Evolutionary conservation across 2,329 filamentous ascomycete species (phyloP).

Genomic region (Diplodia mutila): DNA sequence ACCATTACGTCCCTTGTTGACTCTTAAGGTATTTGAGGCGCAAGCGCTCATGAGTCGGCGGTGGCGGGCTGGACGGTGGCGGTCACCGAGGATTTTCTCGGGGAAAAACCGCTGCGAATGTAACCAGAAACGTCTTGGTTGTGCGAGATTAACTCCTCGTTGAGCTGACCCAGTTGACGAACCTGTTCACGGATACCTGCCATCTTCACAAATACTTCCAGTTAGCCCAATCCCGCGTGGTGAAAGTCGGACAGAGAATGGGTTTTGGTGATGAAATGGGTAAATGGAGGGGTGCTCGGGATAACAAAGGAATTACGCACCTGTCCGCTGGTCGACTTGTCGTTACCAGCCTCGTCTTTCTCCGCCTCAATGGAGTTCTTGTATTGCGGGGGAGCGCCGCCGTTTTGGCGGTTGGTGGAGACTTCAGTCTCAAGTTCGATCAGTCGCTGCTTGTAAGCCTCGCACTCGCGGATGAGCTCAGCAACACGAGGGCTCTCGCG

Average conservation of each 20-base stretch:
- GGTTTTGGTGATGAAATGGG: too few relatives aligned
- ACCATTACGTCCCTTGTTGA: not conserved
- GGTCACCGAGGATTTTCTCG: not conserved
- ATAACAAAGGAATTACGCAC: constrained; percentile 22
- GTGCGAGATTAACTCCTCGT: constrained; percentile 23
- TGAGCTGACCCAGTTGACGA: constrained; percentile 25
- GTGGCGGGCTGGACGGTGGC: not conserved
- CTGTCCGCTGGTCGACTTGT: constrained; percentile 20
- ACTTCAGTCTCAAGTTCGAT: constrained; percentile 23
- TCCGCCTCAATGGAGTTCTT: not conserved
- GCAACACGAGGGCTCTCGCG: constrained; percentile 23
- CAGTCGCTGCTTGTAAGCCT: constrained; percentile 22
- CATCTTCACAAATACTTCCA: constrained; percentile 19
- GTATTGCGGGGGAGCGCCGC: constrained; percentile 25
- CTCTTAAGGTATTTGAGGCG: too few relatives aligned
- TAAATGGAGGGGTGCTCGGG: not conserved
- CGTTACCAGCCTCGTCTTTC: constrained; percentile 1
- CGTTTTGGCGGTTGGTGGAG: constrained; percentile 15
- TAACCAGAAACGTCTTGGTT: constrained; percentile 17
- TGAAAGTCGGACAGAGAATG: too few relatives aligned
- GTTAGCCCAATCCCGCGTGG: not conserved
- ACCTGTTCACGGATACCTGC: constrained; percentile 23
- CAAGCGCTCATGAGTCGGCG: not conserved
- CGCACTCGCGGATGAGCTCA: constrained; percentile 26
- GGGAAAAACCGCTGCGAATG: constrained; percentile 11